These are phyloP conservation scores for Fusarium piperis DNA, from an alignment of 2,329 filamentous ascomycete genomes.

Conservation along the genomic window DNA sequence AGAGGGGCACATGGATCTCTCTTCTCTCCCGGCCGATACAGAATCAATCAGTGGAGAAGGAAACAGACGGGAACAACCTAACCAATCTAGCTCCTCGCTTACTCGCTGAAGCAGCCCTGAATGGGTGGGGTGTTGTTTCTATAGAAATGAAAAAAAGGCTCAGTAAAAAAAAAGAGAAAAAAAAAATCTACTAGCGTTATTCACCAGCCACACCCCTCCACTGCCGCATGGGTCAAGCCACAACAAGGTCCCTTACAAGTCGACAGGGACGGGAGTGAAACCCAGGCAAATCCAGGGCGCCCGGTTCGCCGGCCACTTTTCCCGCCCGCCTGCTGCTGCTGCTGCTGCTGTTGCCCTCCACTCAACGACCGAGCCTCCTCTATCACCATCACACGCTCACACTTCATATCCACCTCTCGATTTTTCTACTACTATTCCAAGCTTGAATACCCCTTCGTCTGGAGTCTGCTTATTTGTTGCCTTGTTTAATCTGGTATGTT, in stretches of 20 bases:
- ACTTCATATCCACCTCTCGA: conserved; percentile 10
- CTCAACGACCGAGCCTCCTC: conserved; percentile 27
- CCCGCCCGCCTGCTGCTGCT: conserved; percentile 17
- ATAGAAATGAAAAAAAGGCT: background rate
- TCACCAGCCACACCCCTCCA: background rate
- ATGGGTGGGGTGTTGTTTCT: background rate
- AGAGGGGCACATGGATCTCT: conserved; percentile 22
- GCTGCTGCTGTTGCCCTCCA: conserved; percentile 14
- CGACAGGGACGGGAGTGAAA: background rate
- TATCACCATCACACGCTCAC: conserved; percentile 25
- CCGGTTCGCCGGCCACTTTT: conserved; percentile 41
- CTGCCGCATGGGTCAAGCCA: background rate
- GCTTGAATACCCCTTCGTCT: background rate
- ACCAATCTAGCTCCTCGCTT: background rate
- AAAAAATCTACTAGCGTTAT: background rate
- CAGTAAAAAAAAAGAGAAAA: background rate
- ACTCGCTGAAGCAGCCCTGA: background rate
- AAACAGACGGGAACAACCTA: background rate
- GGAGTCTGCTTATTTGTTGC: background rate
- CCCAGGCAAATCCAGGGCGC: conserved; percentile 34
- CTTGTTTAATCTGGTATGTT: background rate
- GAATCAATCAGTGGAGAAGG: background rate
- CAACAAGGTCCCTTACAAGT: background rate
- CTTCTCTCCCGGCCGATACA: background rate
- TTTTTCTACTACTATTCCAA: background rate